Evolutionary conservation across 2,329 filamentous ascomycete species (phyloP), one percentile per base, ranked within the genome.

Genomic region (Pseudogymnoascus verrucosus): DNA sequence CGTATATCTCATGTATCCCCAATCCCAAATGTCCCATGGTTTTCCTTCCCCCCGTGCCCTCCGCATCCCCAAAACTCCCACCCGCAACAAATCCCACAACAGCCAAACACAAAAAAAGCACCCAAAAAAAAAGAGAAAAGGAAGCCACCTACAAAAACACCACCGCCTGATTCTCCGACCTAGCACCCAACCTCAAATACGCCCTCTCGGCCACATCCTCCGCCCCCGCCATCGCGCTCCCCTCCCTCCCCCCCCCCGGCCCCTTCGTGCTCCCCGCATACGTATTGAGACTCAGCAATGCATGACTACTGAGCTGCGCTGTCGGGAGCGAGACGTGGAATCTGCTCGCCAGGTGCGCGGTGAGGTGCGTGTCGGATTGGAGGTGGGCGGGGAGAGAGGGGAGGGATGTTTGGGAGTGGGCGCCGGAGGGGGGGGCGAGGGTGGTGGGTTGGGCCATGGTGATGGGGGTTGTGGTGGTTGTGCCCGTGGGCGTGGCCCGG

Each of bases 301-400:
- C 95, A 74, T 98, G 93, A 0, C 92, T 96, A 0, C 93, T 97
- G 16, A 99, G 85, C 60, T 86, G 86, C 62, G 95, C 91, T 0
- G 93, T 96, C 8, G 95, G 92, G 65, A 95, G 80, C 62, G 90
- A 89, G 62, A 96, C 89, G 78, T 99, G 95, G 76, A 96, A 99
- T 62, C 93, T 91, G 75, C 85, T 91, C 70, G 90, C 91, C 66
- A 95, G 84, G 75, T 93, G 90, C 62, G 89, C 89, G 3, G 90
- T 95, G 69, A 93, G 80, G 72, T 91, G 88, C 54, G 88, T 89
- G 71, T 91, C 89, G 69, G 86, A 87, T 77, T 92, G 88, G 61
- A 88, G 83, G 79, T 92, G 95, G 66, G 90, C 86, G 59, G 95
- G 93, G 69, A 99, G 81, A 66, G 91, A 88, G 21, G 93, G 92